phyloP scores from a whole-genome alignment of 2,329 filamentous ascomycete genomes.

The Calonectria hongkongensis region DNA sequence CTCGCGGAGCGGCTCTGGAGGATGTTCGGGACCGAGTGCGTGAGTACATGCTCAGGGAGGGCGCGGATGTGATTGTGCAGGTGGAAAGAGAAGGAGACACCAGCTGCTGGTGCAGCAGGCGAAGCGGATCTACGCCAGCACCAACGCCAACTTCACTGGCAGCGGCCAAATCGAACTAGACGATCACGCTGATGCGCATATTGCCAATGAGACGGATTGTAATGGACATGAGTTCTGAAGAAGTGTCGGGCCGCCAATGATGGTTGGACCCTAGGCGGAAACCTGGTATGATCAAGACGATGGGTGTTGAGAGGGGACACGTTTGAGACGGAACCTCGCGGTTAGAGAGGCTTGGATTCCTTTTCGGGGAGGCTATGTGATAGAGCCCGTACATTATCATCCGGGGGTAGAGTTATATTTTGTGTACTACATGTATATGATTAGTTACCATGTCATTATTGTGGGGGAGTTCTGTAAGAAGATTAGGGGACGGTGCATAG shows the following conservation, averaged over 20 bases:
- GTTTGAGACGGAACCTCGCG: conserved; percentile 33
- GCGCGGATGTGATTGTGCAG: conserved; percentile 90
- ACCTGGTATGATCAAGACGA: conserved; percentile 26
- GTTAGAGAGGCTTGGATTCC: conserved; percentile 36
- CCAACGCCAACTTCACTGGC: conserved; percentile 57
- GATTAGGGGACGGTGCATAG: conserved; percentile 45
- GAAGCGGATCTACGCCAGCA: conserved; percentile 53
- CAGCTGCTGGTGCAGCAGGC: conserved; percentile 74
- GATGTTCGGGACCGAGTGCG: conserved; percentile 88
- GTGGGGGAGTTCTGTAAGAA: conserved; percentile 36
- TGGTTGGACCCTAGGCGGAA: conserved; percentile 37
- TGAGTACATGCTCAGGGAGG: conserved; percentile 80
- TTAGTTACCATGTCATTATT: conserved; percentile 37
- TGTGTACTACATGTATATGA: conserved; percentile 52
- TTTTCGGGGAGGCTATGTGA: conserved; percentile 24
- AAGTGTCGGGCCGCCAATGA: conserved; percentile 22
- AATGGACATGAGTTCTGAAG: conserved; percentile 29
- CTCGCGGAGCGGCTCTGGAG: conserved; percentile 82
- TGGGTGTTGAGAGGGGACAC: conserved; percentile 3
- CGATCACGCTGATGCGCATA: conserved; percentile 32
- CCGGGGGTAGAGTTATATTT: conserved; percentile 4
- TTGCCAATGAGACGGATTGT: conserved; percentile 23
- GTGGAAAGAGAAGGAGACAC: conserved; percentile 88
- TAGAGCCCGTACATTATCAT: conserved; percentile 33
- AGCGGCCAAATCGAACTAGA: conserved; percentile 59